Base-by-base conservation (phyloP, 1,284 basidiomycete genomes). In the Ceratobasidium sp. region DNA sequence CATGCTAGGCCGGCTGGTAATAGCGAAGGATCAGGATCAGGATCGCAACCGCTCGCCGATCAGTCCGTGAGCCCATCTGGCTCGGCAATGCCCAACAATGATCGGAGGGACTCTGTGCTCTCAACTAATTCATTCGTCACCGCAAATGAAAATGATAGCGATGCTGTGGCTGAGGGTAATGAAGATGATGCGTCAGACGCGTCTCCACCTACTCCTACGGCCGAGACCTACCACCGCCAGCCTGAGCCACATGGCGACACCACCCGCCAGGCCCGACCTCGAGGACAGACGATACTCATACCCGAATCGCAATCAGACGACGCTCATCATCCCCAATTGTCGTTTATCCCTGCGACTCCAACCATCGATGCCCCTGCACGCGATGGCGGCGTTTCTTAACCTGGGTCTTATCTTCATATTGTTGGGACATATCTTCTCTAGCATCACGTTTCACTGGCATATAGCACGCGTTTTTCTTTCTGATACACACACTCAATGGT, bases 51-150 rank as follows among this genome's bases (percentile, higher is more conserved):
- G 37, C 15, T 42, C 28, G 26, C 54, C 26, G 56, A 73, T 49
- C 68, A 60, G 31, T 15, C 68, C 68, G 42, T 13, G 7, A n/a
- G 28, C 10, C 8, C 68, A 61, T 17, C 61, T 45, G 61, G 28
- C 23, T 60, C 58, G 61, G 61, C 28, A 45, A 64, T 49, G 61
- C 51, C 67, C 26, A 31, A n/a, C 3, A 42, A 45, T 35, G 39
- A 54, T 61, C 68, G 68, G 42, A 33, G 68, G 31, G 56, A 42
- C 26, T 73, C 68, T 2, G 33, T 61, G 31, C 42, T 60, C 39
- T 60, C 68, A 20, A 60, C 68, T 42, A 42, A 73, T 61, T 73
- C 68, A 60, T 73, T 73, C 42, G 68, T 73, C n/a, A 73, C 68
- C n/a, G 68, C 68, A 2, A 35, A 54, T 28, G 68, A 73, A 20